These are phyloP conservation scores for Vitis rotundifolia DNA, from an alignment of 164 flowering plant species.

Conservation along the genomic window DNA sequence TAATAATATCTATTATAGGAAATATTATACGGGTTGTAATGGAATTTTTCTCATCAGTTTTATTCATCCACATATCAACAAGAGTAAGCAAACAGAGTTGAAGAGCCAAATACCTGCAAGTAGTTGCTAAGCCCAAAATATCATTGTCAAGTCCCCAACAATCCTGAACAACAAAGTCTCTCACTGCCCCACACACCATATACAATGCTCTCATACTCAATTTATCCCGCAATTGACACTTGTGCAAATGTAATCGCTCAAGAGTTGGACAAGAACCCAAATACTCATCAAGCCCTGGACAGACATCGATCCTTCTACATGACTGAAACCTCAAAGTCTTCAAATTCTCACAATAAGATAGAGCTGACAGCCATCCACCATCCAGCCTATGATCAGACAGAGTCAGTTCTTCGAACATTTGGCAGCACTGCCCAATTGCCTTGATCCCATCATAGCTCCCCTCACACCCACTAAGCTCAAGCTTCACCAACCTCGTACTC, in stretches of 20 bases:
- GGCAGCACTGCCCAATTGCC: conserved; percentile 89
- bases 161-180: conserved; percentile 63
- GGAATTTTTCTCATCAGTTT: too few species aligned
- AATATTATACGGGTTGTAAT: too few species aligned
- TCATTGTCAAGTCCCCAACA: conserved; percentile 93
- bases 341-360: conserved; percentile 77
- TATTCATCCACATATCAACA: too few species aligned
- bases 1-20: too few species aligned
- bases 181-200: conserved; percentile 55
- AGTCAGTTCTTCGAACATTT: conserved; percentile 85
- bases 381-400: conserved; percentile 78
- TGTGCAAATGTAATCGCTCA: conserved; percentile 70
- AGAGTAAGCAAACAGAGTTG: neutral
- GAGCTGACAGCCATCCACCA: conserved; percentile 82
- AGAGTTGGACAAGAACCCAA: conserved; percentile 69
- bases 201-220: conserved; percentile 58
- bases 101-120: conserved; percentile 58
- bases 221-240: conserved; percentile 80
- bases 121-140: conserved; percentile 52
- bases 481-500: conserved; percentile 80
- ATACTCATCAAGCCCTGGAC: conserved; percentile 64
- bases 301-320: conserved; percentile 65
- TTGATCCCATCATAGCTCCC: conserved; percentile 95
- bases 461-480: conserved; percentile 85
- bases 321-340: conserved; percentile 76